A percentile compares a stretch with the other conserved stretches of the same genome.
Conservation (phyloP, 1,139 yeast genomes). For the Sugiyamaella xylanicola region DNA sequence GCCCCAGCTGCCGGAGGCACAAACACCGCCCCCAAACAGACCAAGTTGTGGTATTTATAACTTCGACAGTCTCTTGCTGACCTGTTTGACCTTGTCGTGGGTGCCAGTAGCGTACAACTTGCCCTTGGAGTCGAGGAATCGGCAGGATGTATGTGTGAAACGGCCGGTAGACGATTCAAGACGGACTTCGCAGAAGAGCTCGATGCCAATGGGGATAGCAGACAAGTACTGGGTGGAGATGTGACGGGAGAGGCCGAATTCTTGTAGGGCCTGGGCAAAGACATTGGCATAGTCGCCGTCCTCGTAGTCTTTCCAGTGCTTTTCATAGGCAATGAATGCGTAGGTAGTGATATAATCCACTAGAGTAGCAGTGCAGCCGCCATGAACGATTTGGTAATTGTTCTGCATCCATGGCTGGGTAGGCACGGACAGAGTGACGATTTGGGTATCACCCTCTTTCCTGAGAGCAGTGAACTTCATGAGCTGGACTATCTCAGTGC, state of each 20-base stretch:
- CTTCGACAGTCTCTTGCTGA: conserved; percentile 2
- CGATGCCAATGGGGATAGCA: conserved; percentile 36
- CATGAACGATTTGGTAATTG: conserved; percentile 37
- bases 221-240: conserved; percentile 37
- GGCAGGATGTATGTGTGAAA: conserved; percentile 31
- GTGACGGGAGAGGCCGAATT: conserved; percentile 38
- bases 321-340: conserved; percentile 34
- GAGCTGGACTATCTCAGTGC: not conserved
- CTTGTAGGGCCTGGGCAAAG: conserved; percentile 20
- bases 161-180: conserved; percentile 36
- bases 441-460: conserved; percentile 18
- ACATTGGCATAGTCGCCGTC: conserved; percentile 26
- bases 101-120: conserved; percentile 34
- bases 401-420: conserved; percentile 34
- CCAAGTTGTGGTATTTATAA: no score
- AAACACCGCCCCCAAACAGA: no score
- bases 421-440: conserved; percentile 27
- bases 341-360: conserved; percentile 36
- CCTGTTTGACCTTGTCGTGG: conserved; percentile 39
- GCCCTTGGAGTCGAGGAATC: conserved; percentile 28
- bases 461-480: conserved; percentile 4
- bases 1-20: no score
- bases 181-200: conserved; percentile 31
- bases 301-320: conserved; percentile 32
- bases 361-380: conserved; percentile 42